phyloP scores from a whole-genome alignment of 768 basidiomycete species.

The Boletus vinaceobasis region DNA sequence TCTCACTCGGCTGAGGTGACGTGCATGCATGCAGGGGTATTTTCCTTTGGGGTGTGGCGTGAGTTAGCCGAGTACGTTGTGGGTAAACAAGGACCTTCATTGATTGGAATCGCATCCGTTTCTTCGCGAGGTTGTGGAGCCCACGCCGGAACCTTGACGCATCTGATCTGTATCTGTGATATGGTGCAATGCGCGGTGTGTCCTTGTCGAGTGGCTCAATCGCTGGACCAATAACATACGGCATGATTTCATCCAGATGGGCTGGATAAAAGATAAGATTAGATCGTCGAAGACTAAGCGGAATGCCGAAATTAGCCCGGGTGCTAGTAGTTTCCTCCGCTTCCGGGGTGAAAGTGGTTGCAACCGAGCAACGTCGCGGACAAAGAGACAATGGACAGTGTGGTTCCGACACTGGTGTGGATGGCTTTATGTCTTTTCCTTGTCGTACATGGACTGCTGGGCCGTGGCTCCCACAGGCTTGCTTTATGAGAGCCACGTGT shows the following conservation, averaged over 20 bases:
- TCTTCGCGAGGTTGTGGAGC: constrained; percentile 27
- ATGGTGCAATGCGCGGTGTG: constrained; percentile 7
- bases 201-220: background rate
- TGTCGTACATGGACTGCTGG: no score
- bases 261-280: constrained; percentile 27
- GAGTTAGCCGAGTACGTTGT: constrained; percentile 29
- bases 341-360: background rate
- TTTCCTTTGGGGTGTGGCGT: constrained; percentile 17
- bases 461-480: background rate
- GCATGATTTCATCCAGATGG: constrained; percentile 18
- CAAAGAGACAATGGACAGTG: constrained; percentile 3
- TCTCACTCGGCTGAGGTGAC: constrained; percentile 17
- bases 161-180: constrained; percentile 22
- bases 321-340: background rate
- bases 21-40: constrained; percentile 15
- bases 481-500: constrained; percentile 27
- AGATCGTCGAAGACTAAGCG: constrained; percentile 19
- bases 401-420: background rate
- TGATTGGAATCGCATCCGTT: constrained; percentile 13
- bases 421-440: background rate
- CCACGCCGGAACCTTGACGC: constrained; percentile 29
- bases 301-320: constrained; percentile 9
- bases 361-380: background rate
- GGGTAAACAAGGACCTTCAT: constrained; percentile 13
- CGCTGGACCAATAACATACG: constrained; percentile 6